These are phyloP conservation scores for Fonsecaea pedrosoi DNA, from an alignment of 2,329 filamentous ascomycete genomes.

Conservation along the genomic window DNA sequence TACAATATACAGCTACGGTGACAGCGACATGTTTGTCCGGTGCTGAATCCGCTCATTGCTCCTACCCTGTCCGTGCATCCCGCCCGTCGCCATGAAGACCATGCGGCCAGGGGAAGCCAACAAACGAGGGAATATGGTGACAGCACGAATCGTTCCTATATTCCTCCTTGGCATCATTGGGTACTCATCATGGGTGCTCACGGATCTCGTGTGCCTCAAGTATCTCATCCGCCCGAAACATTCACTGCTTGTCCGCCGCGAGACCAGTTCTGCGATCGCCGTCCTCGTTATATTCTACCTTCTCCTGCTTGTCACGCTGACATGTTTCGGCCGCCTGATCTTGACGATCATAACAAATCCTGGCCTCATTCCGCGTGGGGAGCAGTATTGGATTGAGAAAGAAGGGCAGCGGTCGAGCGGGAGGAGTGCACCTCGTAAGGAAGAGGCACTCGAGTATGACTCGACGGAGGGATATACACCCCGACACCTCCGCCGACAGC, in stretches of 20 bases:
- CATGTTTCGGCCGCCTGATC: conserved; percentile 74
- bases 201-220: conserved; percentile 71
- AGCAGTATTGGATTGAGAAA: conserved; percentile 46
- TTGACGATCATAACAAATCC: conserved; percentile 72
- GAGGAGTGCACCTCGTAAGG: conserved; percentile 24
- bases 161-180: conserved; percentile 70
- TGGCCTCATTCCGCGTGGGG: conserved; percentile 73
- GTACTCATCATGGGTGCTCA: conserved; percentile 74
- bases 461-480: conserved; percentile 25
- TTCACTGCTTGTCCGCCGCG: conserved; percentile 47
- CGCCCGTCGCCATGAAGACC: conserved; percentile 21
- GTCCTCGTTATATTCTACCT: conserved; percentile 77
- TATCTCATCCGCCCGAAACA: conserved; percentile 68
- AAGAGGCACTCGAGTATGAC: conserved; percentile 31
- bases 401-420: conserved; percentile 39
- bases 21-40: conserved; percentile 4
- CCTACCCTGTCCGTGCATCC: neutral
- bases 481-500: conserved; percentile 25
- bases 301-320: conserved; percentile 70
- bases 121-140: conserved; percentile 58
- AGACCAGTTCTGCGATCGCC: conserved; percentile 67
- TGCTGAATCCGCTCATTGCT: neutral
- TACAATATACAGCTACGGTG: conserved; percentile 1
- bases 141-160: conserved; percentile 71
- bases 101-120: conserved; percentile 33